Percentiles rank a stretch among this genome's conserved stretches.
These are phyloP conservation scores for Fusarium praegraminearum DNA, from an alignment of 2,329 filamentous ascomycete species.

Conservation along the genomic window DNA sequence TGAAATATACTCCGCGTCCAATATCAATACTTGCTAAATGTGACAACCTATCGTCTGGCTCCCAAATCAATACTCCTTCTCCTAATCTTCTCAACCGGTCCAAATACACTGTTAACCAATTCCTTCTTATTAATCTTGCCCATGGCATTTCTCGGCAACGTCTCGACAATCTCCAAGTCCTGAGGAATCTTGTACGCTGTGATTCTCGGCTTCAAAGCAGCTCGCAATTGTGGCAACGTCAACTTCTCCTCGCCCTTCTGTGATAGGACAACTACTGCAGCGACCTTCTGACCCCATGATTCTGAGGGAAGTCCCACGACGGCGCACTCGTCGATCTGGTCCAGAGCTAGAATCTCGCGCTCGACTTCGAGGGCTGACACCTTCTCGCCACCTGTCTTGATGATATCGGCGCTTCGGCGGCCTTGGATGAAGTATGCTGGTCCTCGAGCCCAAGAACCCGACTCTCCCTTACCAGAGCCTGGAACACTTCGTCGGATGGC, in stretches of 20 bases:
- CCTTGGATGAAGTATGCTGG: constrained; percentile 91
- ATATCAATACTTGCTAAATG: neutral
- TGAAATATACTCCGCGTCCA: neutral
- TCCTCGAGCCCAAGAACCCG: constrained; percentile 68
- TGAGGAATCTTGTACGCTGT: constrained; percentile 94
- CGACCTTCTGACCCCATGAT: constrained; percentile 96
- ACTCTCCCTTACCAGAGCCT: constrained; percentile 58
- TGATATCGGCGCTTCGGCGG: constrained; percentile 90
- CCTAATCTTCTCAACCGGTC: constrained; percentile 4
- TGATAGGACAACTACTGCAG: constrained; percentile 82
- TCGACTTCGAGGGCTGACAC: constrained; percentile 93
- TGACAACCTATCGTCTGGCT: neutral
- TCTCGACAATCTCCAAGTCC: constrained; percentile 81
- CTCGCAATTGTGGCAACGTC: constrained; percentile 74
- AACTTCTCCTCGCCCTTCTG: constrained; percentile 69
- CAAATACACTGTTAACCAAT: constrained; percentile 69
- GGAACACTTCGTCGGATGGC: constrained; percentile 51
- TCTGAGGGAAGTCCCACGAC: constrained; percentile 89
- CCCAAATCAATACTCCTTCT: constrained; percentile 14
- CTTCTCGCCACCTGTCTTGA: constrained; percentile 96
- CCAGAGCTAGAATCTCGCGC: constrained; percentile 87
- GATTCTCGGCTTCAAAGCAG: constrained; percentile 79
- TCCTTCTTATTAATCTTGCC: constrained; percentile 87
- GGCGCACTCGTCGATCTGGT: constrained; percentile 82
- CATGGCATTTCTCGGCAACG: constrained; percentile 94